A percentile compares a stretch with the other conserved stretches of the same genome.
Conservation (phyloP, 2,329 filamentous ascomycete species). For the Aquanectria penicillioides region DNA sequence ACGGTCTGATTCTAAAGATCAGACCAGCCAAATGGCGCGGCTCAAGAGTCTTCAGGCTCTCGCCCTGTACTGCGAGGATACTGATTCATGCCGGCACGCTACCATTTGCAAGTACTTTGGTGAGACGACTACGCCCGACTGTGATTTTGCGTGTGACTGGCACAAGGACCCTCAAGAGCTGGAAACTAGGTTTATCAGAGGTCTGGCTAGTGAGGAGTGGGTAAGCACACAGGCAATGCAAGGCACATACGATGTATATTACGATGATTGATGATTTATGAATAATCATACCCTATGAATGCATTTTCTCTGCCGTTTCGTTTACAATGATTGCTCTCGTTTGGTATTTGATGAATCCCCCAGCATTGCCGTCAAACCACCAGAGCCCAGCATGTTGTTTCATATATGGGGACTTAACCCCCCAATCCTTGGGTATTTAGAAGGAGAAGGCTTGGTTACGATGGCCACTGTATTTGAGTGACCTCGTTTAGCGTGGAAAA, state of each 20-base stretch:
- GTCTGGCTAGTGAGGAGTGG: constrained; percentile 69
- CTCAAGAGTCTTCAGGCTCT: constrained; percentile 74
- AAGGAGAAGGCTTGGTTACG: not conserved
- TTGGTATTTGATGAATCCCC: not conserved
- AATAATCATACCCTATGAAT: not conserved
- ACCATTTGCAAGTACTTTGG: constrained; percentile 83
- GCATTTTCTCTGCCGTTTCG: no score
- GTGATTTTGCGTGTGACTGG: constrained; percentile 81
- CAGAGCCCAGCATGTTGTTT: not conserved
- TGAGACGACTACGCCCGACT: constrained; percentile 66
- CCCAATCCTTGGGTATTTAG: not conserved
- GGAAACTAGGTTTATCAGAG: constrained; percentile 64
- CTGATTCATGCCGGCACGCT: constrained; percentile 77
- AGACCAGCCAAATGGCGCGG: constrained; percentile 59
- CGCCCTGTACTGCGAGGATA: constrained; percentile 84
- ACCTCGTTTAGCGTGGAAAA: constrained; percentile 25
- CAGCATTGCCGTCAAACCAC: not conserved
- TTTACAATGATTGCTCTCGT: no score
- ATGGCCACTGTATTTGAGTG: constrained; percentile 29
- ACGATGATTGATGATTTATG: constrained; percentile 54
- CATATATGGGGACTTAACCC: not conserved
- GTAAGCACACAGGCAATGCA: constrained; percentile 70
- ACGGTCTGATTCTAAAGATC: constrained; percentile 55
- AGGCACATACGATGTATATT: constrained; percentile 65
- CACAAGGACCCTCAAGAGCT: constrained; percentile 74